Evolutionary conservation across 345 rosid species (phyloP).

Genomic region (Orychophragmus violaceus): DNA sequence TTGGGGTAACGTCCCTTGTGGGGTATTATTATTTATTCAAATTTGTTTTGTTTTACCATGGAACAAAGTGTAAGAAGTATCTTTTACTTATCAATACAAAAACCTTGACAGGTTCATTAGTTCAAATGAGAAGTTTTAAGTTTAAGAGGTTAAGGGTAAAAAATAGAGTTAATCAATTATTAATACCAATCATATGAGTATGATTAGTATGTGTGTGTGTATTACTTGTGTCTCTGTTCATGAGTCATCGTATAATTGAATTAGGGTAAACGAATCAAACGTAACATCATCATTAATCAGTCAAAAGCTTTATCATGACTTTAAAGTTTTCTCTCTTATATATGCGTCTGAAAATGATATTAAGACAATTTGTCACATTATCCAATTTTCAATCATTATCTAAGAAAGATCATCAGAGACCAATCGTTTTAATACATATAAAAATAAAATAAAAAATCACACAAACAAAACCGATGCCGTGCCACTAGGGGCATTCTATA

Average conservation of each 20-base stretch:
- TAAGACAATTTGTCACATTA: not conserved
- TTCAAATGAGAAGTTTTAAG: not conserved
- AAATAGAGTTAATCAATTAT: not conserved
- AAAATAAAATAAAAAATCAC: not conserved
- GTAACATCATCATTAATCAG: slow-evolving; percentile 5
- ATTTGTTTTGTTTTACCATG: not conserved
- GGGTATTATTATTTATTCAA: slow-evolving; percentile 5
- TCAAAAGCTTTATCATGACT: slow-evolving; percentile 27
- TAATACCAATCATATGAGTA: not conserved
- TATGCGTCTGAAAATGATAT: slow-evolving; percentile 11
- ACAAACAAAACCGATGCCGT: slow-evolving; percentile 21
- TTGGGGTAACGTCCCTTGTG: slow-evolving; percentile 20
- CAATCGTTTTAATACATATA: not conserved
- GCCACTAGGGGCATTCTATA: slow-evolving; percentile 1
- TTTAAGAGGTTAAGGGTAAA: not conserved
- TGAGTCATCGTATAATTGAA: not conserved
- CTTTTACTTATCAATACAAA: not conserved
- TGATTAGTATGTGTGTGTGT: not conserved
- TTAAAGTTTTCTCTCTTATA: slow-evolving; percentile 5
- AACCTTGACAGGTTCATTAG: not conserved
- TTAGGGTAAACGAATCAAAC: slow-evolving; percentile 12
- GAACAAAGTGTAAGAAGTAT: not conserved
- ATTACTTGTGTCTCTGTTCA: not conserved
- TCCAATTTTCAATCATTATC: not conserved
- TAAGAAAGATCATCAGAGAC: slow-evolving; percentile 7